These are phyloP conservation scores for Colletotrichum sp. DNA, from an alignment of 2,329 filamentous ascomycete genomes.

Conservation along the genomic window DNA sequence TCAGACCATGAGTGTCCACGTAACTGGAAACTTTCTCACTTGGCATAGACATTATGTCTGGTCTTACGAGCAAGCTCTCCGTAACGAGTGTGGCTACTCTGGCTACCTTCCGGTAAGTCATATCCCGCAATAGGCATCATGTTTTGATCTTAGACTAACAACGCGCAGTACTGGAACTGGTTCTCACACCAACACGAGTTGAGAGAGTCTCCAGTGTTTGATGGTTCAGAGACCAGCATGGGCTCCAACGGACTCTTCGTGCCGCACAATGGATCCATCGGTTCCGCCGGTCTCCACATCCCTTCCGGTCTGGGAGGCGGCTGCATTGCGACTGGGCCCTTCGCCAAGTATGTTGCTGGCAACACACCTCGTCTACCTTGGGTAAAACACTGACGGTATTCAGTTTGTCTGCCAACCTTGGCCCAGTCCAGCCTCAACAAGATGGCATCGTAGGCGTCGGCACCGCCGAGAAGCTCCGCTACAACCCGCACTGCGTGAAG, in stretches of 20 bases:
- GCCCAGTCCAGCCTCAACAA: slow-evolving; percentile 28
- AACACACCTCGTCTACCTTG: rapidly evolving
- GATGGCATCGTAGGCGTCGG: not conserved
- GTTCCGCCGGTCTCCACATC: slow-evolving; percentile 23
- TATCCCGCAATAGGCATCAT: too few species aligned
- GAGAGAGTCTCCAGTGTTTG: slow-evolving; percentile 38
- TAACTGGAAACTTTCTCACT: too few species aligned
- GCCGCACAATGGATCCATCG: slow-evolving; percentile 24
- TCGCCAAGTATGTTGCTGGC: slow-evolving; percentile 14
- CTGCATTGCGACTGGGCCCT: slow-evolving; percentile 35
- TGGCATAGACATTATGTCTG: too few species aligned
- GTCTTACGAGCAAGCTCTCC: too few species aligned
- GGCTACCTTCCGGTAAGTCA: too few species aligned
- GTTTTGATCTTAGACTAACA: too few species aligned
- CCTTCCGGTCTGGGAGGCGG: slow-evolving; percentile 41
- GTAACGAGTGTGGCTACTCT: too few species aligned
- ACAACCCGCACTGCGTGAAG: slow-evolving; percentile 34
- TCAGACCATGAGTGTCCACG: too few species aligned
- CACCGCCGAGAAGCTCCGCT: slow-evolving; percentile 2
- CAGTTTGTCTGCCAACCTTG: slow-evolving; percentile 30
- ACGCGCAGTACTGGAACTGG: too few species aligned
- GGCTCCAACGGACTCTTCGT: slow-evolving; percentile 40
- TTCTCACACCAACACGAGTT: not conserved
- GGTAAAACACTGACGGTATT: rapidly evolving
- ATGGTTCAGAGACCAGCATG: slow-evolving; percentile 42